These are phyloP conservation scores for Maudiozyma turicensis DNA, from an alignment of 805 yeast species.

Conservation along the genomic window DNA sequence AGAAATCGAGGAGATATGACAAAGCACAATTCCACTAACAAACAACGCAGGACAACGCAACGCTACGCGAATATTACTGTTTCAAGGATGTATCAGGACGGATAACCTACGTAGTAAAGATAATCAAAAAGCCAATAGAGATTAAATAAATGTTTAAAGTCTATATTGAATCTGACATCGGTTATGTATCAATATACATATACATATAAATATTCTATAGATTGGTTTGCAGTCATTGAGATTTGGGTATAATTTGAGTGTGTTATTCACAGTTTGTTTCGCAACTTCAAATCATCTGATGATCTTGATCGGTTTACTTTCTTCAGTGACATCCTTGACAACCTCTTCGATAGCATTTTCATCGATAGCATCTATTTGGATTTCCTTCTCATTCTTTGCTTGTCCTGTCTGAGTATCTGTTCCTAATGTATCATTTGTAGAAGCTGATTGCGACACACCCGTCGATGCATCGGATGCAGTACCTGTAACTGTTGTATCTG, in stretches of 20 bases:
- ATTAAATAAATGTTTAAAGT: no score
- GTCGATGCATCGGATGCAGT: background rate
- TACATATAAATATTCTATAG: no score
- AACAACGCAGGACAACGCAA: no score
- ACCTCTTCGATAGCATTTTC: conserved; percentile 14
- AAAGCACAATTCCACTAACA: background rate
- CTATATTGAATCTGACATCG: no score
- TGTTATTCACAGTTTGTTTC: no score
- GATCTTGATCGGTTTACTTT: conserved; percentile 7
- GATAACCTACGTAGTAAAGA: no score
- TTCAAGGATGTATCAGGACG: no score
- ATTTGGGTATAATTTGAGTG: no score
- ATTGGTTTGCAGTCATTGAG: no score
- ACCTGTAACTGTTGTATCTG: background rate
- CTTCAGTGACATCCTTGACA: conserved; percentile 13
- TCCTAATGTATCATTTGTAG: background rate
- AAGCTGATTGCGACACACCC: background rate
- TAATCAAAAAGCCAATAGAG: no score
- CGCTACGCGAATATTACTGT: no score
- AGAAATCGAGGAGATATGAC: background rate
- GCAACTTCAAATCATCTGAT: background rate
- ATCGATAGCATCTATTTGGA: conserved; percentile 1
- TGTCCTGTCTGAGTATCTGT: background rate
- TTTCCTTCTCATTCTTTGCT: background rate
- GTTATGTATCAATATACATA: no score